These are phyloP conservation scores for Drosera capensis DNA, from an alignment of 148 eudicot species.

Conservation along the genomic window DNA sequence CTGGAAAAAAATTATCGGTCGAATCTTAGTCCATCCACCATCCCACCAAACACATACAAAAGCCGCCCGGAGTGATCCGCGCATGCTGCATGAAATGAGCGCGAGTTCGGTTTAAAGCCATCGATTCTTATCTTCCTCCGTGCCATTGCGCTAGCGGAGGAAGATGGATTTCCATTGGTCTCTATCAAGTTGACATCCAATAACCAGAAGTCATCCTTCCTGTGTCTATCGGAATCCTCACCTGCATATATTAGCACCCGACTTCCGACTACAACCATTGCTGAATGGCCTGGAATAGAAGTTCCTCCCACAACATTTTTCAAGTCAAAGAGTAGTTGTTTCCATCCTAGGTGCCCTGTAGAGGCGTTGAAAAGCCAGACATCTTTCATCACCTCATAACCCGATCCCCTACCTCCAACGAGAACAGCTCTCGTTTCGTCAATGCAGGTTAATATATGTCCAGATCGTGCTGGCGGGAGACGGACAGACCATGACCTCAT, in stretches of 20 bases:
- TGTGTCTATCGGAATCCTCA: conserved; percentile 60
- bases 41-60: conserved; percentile 77
- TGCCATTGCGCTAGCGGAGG: conserved; percentile 12
- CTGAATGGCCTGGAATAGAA: conserved; percentile 87
- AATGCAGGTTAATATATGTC: conserved; percentile 65
- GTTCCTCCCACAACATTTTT: conserved; percentile 36
- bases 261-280: conserved; percentile 62
- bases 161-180: conserved; percentile 14
- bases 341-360: conserved; percentile 45
- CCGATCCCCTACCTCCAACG: conserved; percentile 81
- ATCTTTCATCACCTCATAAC: conserved; percentile 68
- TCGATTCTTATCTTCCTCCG: conserved; percentile 51
- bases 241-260: conserved; percentile 74
- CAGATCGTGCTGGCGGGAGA: conserved; percentile 80
- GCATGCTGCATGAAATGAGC: conserved; percentile 84
- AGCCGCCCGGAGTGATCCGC: conserved; percentile 60
- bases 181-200: conserved; percentile 45
- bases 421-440: conserved; percentile 40
- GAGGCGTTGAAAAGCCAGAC: conserved; percentile 64
- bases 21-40: conserved; percentile 76
- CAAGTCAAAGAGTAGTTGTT: conserved; percentile 35
- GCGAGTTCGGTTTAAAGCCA: conserved; percentile 44
- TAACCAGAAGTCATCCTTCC: conserved; percentile 85
- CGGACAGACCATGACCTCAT: conserved; percentile 36
- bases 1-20: conserved; percentile 69